phyloP scores from a whole-genome alignment of 345 rosid species.

The Alliaria petiolata region DNA sequence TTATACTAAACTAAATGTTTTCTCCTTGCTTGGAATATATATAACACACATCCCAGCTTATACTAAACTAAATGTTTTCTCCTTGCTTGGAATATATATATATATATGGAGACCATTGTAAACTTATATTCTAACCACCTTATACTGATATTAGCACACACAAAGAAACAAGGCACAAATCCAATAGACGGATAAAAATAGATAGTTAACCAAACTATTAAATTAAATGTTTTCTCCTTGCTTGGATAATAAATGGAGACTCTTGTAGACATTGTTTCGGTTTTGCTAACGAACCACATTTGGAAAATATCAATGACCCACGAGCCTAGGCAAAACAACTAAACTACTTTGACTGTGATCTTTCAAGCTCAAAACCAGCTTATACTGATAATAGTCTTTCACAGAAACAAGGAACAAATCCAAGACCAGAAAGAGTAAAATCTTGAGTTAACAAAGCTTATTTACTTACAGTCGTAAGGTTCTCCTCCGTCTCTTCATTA shows the following conservation, averaged over 20 bases:
- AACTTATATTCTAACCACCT: neutral
- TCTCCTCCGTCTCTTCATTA: slow-evolving; percentile 35
- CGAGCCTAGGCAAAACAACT: too few relatives aligned
- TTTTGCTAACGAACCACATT: too few relatives aligned
- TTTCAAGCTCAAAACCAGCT: too few relatives aligned
- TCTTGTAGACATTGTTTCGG: neutral
- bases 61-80: neutral
- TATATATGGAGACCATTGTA: neutral
- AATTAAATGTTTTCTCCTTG: neutral
- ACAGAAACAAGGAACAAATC: too few relatives aligned
- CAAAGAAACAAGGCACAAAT: neutral
- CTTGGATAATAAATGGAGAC: neutral
- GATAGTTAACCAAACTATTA: too few relatives aligned
- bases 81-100: neutral
- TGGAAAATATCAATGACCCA: too few relatives aligned
- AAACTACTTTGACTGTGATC: too few relatives aligned
- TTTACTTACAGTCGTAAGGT: slow-evolving; percentile 33
- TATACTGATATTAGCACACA: neutral
- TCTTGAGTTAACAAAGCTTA: too few relatives aligned
- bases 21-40: neutral
- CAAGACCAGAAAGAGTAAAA: too few relatives aligned
- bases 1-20: neutral
- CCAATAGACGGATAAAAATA: neutral
- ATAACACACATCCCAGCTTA: neutral
- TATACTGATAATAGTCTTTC: neutral